Percentiles rank a stretch among this genome's conserved stretches.
These are phyloP conservation scores for Corymbia maculata DNA, from an alignment of 345 rosid genomes.

Conservation along the genomic window DNA sequence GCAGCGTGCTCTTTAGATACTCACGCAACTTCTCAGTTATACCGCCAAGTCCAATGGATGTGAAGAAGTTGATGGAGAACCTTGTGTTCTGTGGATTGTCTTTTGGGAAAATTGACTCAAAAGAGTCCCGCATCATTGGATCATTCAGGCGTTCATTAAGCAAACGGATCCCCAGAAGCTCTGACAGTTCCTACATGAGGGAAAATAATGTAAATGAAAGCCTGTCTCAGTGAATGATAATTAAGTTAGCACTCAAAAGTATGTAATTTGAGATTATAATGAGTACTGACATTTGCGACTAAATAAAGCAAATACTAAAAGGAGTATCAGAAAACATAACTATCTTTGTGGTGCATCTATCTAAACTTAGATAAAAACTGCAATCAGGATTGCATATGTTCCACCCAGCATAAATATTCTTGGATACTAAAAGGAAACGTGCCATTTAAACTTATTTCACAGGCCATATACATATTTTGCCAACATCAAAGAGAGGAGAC, in stretches of 20 bases:
- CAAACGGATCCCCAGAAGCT: constrained; percentile 75
- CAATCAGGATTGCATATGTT: not conserved
- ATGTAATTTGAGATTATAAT: not conserved
- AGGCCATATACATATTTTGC: not conserved
- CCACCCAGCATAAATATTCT: not conserved
- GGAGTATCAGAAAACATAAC: not conserved
- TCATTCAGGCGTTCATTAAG: constrained; percentile 4
- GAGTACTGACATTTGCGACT: not conserved
- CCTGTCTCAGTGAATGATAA: not conserved
- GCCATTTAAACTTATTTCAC: not conserved
- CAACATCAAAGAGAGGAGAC: not conserved
- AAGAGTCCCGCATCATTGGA: not conserved
- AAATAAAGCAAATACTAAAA: not conserved
- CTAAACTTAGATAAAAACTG: not conserved
- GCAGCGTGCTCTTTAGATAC: constrained; percentile 83
- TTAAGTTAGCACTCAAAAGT: not conserved
- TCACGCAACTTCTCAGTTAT: constrained; percentile 85
- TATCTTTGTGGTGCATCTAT: not conserved
- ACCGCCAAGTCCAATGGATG: constrained; percentile 95
- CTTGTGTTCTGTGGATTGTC: constrained; percentile 91
- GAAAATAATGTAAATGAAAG: not conserved
- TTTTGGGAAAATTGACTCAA: constrained; percentile 57
- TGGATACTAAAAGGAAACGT: too few relatives aligned
- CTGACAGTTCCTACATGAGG: constrained; percentile 74
- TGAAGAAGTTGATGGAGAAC: constrained; percentile 81